Percentiles rank a stretch among this genome's conserved stretches.
phyloP scores from a whole-genome alignment of 352 stramenopile genomes.

The Thalassiosira sp. region DNA sequence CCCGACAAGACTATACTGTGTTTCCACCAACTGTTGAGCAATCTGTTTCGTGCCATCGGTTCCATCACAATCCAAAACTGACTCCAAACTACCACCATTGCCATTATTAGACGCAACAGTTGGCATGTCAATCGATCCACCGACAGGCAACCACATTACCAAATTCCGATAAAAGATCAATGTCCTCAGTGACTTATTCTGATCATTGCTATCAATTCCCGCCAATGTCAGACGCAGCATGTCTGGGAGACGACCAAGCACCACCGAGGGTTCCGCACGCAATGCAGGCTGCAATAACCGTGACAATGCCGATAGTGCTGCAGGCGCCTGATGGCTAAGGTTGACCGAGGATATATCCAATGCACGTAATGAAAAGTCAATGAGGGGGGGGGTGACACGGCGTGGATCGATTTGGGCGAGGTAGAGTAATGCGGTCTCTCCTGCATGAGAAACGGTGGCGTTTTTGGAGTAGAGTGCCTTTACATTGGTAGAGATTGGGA shows the following conservation, averaged over 20 bases:
- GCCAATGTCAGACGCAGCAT: slow-evolving; percentile 79
- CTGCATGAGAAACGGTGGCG: slow-evolving; percentile 69
- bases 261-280: slow-evolving; percentile 49
- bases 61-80: slow-evolving; percentile 21
- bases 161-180: slow-evolving; percentile 82
- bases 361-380: slow-evolving; percentile 79
- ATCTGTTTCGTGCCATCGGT: slow-evolving; percentile 46
- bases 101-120: too few relatives aligned
- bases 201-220: slow-evolving; percentile 84
- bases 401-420: slow-evolving; percentile 77
- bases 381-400: slow-evolving; percentile 62
- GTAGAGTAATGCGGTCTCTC: slow-evolving; percentile 76
- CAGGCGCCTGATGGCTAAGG: slow-evolving; percentile 76
- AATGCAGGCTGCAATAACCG: slow-evolving; percentile 67
- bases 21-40: slow-evolving; percentile 49
- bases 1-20: slow-evolving; percentile 42
- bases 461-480: slow-evolving; percentile 81
- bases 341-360: slow-evolving; percentile 79
- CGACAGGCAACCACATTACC: slow-evolving; percentile 82
- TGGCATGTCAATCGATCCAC: slow-evolving; percentile 26
- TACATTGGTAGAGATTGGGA: background rate
- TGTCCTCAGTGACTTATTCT: slow-evolving; percentile 82
- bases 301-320: slow-evolving; percentile 70
- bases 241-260: slow-evolving; percentile 72
- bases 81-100: slow-evolving; percentile 11